Base-by-base conservation (phyloP, 192 early-diverging fungal species). In the Piromyces finnis region DNA sequence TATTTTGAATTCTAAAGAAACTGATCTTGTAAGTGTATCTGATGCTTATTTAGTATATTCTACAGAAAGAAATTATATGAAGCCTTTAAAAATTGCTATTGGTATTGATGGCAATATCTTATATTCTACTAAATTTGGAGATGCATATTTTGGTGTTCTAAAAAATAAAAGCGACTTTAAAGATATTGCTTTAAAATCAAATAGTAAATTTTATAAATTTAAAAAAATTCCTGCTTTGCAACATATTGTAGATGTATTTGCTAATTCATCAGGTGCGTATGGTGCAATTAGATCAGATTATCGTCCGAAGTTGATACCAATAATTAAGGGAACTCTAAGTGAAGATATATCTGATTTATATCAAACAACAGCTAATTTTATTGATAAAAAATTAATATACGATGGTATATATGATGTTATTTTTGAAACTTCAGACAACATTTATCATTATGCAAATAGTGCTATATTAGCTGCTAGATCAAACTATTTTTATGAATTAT, bases 61-160 rank as follows among this genome's bases (percentile, higher is more conserved):
- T 7, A 83, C 86, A 4, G 81, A 81, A 82, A 79, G 37, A 36
- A 83, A 85, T 3, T 84, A 87, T 77, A 82, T 91, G 29, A 83
- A 81, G 14, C 88, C 88, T 28, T 81, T 79, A 1, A 90, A 93
- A 82, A 87, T 91, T 39, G 88, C 89, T 13, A 84, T 95, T 30
- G 93, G 93, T 6, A 90, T 93, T 77, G 88, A 94, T 81, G 89
- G 89, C 0, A 87, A 87, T 11, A 83, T 94, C 0, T 84, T 94
- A 77, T 81, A 94, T n/a, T 83, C 84, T n/a, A 95, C 94, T 18
- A 82, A 82, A 13, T 84, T 84, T 5, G 92, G 94, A 2, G 89
- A 91, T 82, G 92, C 91, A 1, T 95, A 86, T 81, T 81, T 89
- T 28, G 92, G 93, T 13, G 84, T 81, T 29, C 83, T 83, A 77